A percentile compares a stretch with the other conserved stretches of the same genome.
Evolutionary conservation across 1,139 yeast genomes (phyloP).

Genomic region (Hansenula sp.): DNA sequence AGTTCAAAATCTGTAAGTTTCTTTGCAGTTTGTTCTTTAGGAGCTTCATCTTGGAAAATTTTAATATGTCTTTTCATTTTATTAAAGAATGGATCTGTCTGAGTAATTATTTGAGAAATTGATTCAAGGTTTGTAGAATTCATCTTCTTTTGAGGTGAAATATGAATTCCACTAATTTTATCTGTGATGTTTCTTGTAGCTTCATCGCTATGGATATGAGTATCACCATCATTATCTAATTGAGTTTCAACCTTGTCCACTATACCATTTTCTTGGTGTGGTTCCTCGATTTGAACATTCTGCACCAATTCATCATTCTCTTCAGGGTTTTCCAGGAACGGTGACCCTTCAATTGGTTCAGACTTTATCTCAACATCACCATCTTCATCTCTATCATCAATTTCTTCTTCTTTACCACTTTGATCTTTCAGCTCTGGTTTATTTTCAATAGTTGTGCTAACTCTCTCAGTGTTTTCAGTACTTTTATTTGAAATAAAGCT

Average conservation of each 20-base stretch:
- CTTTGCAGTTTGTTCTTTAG: slow-evolving; percentile 3
- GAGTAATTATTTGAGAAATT: slow-evolving; percentile 20
- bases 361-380: background rate
- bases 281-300: too few relatives aligned
- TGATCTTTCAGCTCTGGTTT: slow-evolving; percentile 2
- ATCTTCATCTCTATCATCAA: background rate
- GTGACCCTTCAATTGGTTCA: background rate
- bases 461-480: too few relatives aligned
- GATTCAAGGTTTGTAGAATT: slow-evolving; percentile 10
- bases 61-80: slow-evolving; percentile 13
- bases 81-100: slow-evolving; percentile 21
- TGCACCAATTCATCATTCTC: background rate
- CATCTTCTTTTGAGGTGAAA: slow-evolving; percentile 18
- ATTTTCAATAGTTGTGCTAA: too few relatives aligned
- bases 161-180: slow-evolving; percentile 17
- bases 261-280: too few relatives aligned
- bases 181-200: slow-evolving; percentile 16
- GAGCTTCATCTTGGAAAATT: slow-evolving; percentile 18
- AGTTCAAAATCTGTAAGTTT: slow-evolving; percentile 17
- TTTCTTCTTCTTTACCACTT: background rate
- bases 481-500: slow-evolving; percentile 29
- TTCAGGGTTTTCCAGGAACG: background rate
- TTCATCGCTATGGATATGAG: slow-evolving; percentile 10
- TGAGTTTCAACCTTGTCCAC: too few relatives aligned
- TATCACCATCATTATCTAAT: background rate